Percentiles rank a stretch among this genome's conserved stretches.
phyloP scores from a whole-genome alignment of 805 yeast species.

The Candida hispaniensis region DNA sequence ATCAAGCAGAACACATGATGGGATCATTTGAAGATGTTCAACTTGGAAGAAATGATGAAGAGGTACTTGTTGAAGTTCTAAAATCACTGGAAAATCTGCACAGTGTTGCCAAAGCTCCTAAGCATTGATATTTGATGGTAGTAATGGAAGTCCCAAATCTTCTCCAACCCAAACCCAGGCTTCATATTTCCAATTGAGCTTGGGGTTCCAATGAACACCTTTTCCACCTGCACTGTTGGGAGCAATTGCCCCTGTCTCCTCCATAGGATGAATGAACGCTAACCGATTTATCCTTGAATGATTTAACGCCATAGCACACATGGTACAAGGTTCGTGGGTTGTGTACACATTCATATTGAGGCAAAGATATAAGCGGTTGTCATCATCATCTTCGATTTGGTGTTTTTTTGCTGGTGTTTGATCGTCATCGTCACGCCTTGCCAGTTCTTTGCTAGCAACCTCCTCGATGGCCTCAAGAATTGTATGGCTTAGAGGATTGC shows the following conservation, averaged over 20 bases:
- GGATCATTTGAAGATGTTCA: too few species aligned
- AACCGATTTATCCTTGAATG: conserved; percentile 76
- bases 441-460: conserved; percentile 48
- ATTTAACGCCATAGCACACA: conserved; percentile 93
- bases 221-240: conserved; percentile 53
- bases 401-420: conserved; percentile 5
- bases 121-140: not conserved
- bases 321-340: conserved; percentile 91
- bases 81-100: conserved; percentile 1
- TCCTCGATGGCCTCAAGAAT: conserved; percentile 57
- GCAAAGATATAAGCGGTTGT: conserved; percentile 49
- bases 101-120: too few species aligned
- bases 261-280: conserved; percentile 44
- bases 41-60: not conserved
- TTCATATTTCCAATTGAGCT: conserved; percentile 80
- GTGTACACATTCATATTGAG: conserved; percentile 68
- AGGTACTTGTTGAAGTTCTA: not conserved
- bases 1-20: too few species aligned
- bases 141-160: conserved; percentile 3
- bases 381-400: conserved; percentile 1
- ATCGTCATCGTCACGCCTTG: conserved; percentile 28
- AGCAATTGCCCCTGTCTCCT: conserved; percentile 44
- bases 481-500: conserved; percentile 59
- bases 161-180: conserved; percentile 52
- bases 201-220: conserved; percentile 62